Evolutionary conservation across 805 yeast species (phyloP).

Genomic region (Scheffersomyces coipomensis): DNA sequence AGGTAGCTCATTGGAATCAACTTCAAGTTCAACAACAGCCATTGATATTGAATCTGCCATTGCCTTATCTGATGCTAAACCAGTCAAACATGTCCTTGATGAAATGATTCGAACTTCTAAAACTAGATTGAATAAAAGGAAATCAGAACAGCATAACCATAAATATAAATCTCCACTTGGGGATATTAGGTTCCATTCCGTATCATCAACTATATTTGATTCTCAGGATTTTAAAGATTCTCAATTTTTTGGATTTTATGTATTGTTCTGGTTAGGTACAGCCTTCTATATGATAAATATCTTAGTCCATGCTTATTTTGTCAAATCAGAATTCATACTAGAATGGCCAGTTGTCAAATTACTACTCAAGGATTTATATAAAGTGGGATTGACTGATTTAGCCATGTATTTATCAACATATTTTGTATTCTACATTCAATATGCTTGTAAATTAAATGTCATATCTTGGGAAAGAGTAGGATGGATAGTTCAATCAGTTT

Average conservation of each 20-base stretch:
- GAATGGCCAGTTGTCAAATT: slow-evolving; percentile 56
- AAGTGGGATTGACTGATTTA: slow-evolving; percentile 73
- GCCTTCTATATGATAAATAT: slow-evolving; percentile 54
- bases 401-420: slow-evolving; percentile 71
- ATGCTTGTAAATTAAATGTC: slow-evolving; percentile 39
- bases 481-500: slow-evolving; percentile 53
- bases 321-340: slow-evolving; percentile 39
- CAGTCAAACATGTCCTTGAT: neutral
- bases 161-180: slow-evolving; percentile 47
- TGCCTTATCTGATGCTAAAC: neutral
- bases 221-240: slow-evolving; percentile 41
- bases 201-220: slow-evolving; percentile 53
- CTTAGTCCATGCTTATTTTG: slow-evolving; percentile 51
- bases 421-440: slow-evolving; percentile 59
- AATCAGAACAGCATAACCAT: slow-evolving; percentile 1
- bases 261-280: slow-evolving; percentile 72
- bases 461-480: slow-evolving; percentile 68
- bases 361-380: slow-evolving; percentile 58
- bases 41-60: neutral
- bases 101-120: slow-evolving; percentile 1
- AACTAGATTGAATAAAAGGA: slow-evolving; percentile 4
- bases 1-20: neutral
- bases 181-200: slow-evolving; percentile 47
- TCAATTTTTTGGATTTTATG: slow-evolving; percentile 75
- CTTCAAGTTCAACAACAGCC: neutral